Base-by-base conservation (phyloP, 345 rosid genomes). In the Psidium friedrichsthalianum region DNA sequence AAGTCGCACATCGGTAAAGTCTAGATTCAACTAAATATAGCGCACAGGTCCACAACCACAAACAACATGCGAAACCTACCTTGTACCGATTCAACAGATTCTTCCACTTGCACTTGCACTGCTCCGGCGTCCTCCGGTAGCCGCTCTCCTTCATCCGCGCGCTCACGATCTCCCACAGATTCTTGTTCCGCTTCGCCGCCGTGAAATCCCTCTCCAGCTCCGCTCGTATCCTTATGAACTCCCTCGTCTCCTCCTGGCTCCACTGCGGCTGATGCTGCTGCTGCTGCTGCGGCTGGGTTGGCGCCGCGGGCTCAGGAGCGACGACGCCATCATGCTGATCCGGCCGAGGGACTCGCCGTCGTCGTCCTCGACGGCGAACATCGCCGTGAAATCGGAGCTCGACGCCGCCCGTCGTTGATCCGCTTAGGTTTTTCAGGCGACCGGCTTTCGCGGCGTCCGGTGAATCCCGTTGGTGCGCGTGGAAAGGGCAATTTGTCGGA, bases 101-200 rank as follows among this genome's bases (percentile, higher is more conserved):
- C 87, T 94, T 91, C 94, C 93, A 94, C 86, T 94, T 92, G 91
- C 94, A 91, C 84, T 92, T 92, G 80, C 94, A 94, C 90, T 94
- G 96, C 51, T 90, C 92, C 54, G 94, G 90, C 51, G 92, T 89
- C 85, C 94, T 88, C 40, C 83, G 51, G 82, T 87, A 89, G 24
- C 94, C 94, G 51, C 86, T 88, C 85, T 92, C 93, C 87, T 86
- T 87, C 94, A 92, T 87, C 61, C 85, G 88, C 24, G 56, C 69
- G 57, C 92, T 89, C 61, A 91, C 94, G 7, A 88, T 69, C 88
- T 92, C 94, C 96, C 94, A 94, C 56, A 91, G 87, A 13, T 86
- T 88, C 87, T 89, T 91, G 87, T 88, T 91, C 88, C 93, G 87
- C 90, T 92, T 94, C 76, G 92, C 83, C 82, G 85, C 89, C n/a